phyloP scores from a whole-genome alignment of 306 rosid species.

The Psophocarpus tetragonolobus region DNA sequence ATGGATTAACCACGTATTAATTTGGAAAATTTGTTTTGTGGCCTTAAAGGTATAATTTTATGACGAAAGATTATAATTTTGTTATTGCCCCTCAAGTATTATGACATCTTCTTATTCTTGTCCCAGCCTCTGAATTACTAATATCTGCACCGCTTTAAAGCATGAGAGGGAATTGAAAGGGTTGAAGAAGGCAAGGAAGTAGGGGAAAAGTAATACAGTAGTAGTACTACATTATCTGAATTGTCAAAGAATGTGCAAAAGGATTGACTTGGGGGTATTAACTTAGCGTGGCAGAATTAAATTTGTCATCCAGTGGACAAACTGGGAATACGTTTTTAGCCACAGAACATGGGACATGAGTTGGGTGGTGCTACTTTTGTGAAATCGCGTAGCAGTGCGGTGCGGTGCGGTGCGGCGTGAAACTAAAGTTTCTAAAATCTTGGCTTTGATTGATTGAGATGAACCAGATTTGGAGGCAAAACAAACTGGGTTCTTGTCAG shows the following conservation, averaged over 20 bases:
- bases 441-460: neutral
- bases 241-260: constrained; percentile 11
- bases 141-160: neutral
- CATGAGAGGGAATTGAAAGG: neutral
- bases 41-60: neutral
- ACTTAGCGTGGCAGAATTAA: constrained; percentile 30
- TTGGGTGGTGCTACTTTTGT: constrained; percentile 10
- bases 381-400: neutral
- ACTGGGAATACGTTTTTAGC: constrained; percentile 31
- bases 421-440: neutral
- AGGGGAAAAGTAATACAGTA: neutral
- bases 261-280: neutral
- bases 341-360: constrained; percentile 48
- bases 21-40: neutral
- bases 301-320: constrained; percentile 53
- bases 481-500: neutral
- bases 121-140: too few species aligned
- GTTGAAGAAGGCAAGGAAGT: neutral
- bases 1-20: neutral
- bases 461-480: neutral
- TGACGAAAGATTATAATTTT: neutral
- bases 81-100: neutral
- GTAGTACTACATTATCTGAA: neutral
- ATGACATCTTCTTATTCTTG: too few species aligned
- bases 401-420: neutral